Base-by-base conservation (phyloP, 805 yeast species). In the Metschnikowia corniflorae region DNA sequence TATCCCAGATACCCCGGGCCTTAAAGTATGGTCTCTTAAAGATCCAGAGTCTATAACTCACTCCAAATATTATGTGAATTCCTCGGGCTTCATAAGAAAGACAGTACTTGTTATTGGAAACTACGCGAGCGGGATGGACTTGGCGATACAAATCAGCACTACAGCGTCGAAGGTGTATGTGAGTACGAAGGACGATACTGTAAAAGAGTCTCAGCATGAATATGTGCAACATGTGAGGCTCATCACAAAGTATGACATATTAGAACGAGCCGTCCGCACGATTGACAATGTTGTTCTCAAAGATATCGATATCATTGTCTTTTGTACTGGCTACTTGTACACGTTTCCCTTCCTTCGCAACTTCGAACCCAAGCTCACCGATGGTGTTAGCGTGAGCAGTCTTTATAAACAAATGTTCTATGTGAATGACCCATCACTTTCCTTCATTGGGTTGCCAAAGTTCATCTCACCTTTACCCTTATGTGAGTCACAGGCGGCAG, bases 61-160 rank as follows among this genome's bases (percentile, higher is more conserved):
- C 47, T 60, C 68, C 16, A 61, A 63, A 42, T 58, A 57, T 33
- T 69, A 53, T 42, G 48, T 52, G 6, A 58, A 63, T 16, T 37
- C 54, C 7, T 35, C 28, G 6, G 43, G 31, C 5, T 55, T 28
- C 26, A 33, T 35, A 16, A 57, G 64, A 29, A 68, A 60, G n/a
- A 77, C 80, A 12, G 56, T 86, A 29, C 42, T 49, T 16, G 71
- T 85, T 6, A 75, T 86, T n/a, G 95, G 95, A 0, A 81, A 80
- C 49, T 78, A 81, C 8, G 82, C 93, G 2, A 78, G 87, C 20
- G 95, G 91, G 18, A 73, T 77, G 14, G 95, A 87, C 53, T 64
- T 84, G 27, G 75, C 86, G 2, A 71, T 70, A 39, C 89, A 83
- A 52, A 51, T 80, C 14, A 73, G 79, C 1, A 61, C 65, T 2